A percentile compares a stretch with the other conserved stretches of the same genome.
Evolutionary conservation across 192 early-diverging fungal genomes (phyloP).

Genomic region (Coemansia sp.): DNA sequence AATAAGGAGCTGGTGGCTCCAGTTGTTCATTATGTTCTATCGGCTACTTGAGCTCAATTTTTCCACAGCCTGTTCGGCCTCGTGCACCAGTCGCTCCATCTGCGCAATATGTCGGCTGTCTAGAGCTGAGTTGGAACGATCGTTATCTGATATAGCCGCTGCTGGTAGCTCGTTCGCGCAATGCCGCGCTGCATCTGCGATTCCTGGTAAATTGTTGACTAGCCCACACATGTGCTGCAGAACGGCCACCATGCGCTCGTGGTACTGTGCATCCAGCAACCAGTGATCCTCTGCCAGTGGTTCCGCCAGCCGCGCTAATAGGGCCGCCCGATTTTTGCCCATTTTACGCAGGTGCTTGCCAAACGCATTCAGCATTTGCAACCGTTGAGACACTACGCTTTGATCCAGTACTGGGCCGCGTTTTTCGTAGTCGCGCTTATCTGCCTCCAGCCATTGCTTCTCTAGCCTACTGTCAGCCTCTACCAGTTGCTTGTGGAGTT

Average conservation of each 20-base stretch:
- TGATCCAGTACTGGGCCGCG: conserved; percentile 35
- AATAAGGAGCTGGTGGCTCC: too few relatives aligned
- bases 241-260: conserved; percentile 39
- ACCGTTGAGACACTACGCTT: conserved; percentile 9
- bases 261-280: conserved; percentile 33
- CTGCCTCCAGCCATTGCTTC: conserved; percentile 15
- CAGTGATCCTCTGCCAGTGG: conserved; percentile 48
- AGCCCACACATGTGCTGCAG: conserved; percentile 28
- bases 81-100: conserved; percentile 39
- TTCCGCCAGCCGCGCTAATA: conserved; percentile 30
- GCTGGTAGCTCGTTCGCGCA: conserved; percentile 5
- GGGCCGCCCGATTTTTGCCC: conserved; percentile 21
- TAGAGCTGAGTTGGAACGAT: not conserved
- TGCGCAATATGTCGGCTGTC: conserved; percentile 26
- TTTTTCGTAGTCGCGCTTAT: conserved; percentile 23
- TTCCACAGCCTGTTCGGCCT: conserved; percentile 29
- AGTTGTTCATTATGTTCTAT: not conserved
- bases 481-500: conserved; percentile 11
- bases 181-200: conserved; percentile 27
- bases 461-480: conserved; percentile 4
- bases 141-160: not conserved
- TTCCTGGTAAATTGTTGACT: conserved; percentile 26
- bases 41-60: conserved; percentile 6
- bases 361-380: conserved; percentile 21
- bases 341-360: conserved; percentile 29